These are phyloP conservation scores for Fusarium chuoi DNA, from an alignment of 2,329 filamentous ascomycete genomes.

Conservation along the genomic window DNA sequence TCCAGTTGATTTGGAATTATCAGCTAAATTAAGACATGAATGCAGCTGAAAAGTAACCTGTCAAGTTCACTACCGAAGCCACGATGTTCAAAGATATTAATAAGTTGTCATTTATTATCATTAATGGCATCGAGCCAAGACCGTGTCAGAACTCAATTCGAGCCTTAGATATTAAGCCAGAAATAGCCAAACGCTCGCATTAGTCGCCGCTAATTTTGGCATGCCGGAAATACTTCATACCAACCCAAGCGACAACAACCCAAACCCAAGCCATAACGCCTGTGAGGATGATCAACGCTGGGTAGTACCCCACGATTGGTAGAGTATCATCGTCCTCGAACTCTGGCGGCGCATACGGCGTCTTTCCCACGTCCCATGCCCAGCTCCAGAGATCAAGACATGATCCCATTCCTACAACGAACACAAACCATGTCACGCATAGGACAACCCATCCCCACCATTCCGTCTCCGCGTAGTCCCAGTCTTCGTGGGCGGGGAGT, in stretches of 20 bases:
- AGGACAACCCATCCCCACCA: constrained; percentile 99
- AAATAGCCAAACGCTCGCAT: constrained; percentile 49
- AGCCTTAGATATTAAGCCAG: neutral
- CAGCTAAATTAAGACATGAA: constrained; percentile 13
- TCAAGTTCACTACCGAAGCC: neutral
- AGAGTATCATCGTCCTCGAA: constrained; percentile 94
- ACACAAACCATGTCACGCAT: constrained; percentile 91
- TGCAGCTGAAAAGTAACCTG: neutral
- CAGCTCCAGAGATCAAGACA: constrained; percentile 96
- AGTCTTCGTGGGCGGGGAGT: constrained; percentile 65
- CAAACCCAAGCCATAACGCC: constrained; percentile 99
- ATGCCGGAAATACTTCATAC: constrained; percentile 99
- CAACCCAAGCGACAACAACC: constrained; percentile 97
- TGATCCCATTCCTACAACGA: constrained; percentile 95
- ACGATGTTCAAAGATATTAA: neutral
- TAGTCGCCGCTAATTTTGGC: constrained; percentile 83
- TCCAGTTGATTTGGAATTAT: neutral
- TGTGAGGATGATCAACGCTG: constrained; percentile 90
- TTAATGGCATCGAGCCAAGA: constrained; percentile 4
- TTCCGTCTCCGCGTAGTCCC: constrained; percentile 94
- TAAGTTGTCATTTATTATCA: constrained; percentile 22
- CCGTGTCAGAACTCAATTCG: constrained; percentile 5
- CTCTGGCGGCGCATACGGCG: constrained; percentile 93
- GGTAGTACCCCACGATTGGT: constrained; percentile 97
- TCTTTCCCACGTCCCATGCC: constrained; percentile 98